Percentiles rank a stretch among this genome's conserved stretches.
Evolutionary conservation across 2,329 filamentous ascomycete species (phyloP).

Genomic region (Thelonectria discophora): DNA sequence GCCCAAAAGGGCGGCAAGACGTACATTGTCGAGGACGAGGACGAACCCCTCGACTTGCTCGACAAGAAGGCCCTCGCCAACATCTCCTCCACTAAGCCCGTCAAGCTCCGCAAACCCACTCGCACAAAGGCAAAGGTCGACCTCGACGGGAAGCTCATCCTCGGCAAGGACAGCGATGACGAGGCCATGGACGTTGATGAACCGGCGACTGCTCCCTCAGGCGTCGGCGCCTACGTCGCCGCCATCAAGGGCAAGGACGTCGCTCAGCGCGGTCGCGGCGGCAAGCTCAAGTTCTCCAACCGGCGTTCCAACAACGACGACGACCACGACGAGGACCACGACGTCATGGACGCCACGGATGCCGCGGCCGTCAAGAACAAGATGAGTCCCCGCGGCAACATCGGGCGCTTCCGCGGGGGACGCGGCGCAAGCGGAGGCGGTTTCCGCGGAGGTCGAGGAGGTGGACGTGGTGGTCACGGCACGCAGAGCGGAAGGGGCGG

Average conservation of each 20-base stretch:
- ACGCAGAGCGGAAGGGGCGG: slow-evolving; percentile 58
- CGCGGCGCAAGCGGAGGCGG: slow-evolving; percentile 50
- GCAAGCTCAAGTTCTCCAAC: slow-evolving; percentile 77
- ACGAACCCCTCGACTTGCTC: slow-evolving; percentile 93
- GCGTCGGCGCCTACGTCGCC: slow-evolving; percentile 74
- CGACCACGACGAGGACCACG: slow-evolving; percentile 58
- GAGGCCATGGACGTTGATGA: slow-evolving; percentile 72
- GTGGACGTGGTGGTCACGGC: slow-evolving; percentile 47
- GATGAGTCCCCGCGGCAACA: slow-evolving; percentile 51
- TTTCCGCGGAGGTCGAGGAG: slow-evolving; percentile 41
- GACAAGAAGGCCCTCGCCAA: slow-evolving; percentile 89
- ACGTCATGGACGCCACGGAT: slow-evolving; percentile 63
- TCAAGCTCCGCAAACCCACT: slow-evolving; percentile 66
- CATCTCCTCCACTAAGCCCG: slow-evolving; percentile 90
- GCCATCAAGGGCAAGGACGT: slow-evolving; percentile 74
- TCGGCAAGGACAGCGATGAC: slow-evolving; percentile 66
- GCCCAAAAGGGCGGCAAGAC: slow-evolving; percentile 71
- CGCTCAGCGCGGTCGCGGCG: slow-evolving; percentile 70
- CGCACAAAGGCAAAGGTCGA: slow-evolving; percentile 73
- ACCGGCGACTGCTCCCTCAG: slow-evolving; percentile 58
- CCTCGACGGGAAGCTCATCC: slow-evolving; percentile 81
- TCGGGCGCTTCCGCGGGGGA: slow-evolving; percentile 43
- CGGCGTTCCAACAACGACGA: slow-evolving; percentile 58
- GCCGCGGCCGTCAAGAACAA: slow-evolving; percentile 62
- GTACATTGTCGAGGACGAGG: slow-evolving; percentile 93